phyloP scores from a whole-genome alignment of 345 rosid genomes.

The Pistacia integerrima region DNA sequence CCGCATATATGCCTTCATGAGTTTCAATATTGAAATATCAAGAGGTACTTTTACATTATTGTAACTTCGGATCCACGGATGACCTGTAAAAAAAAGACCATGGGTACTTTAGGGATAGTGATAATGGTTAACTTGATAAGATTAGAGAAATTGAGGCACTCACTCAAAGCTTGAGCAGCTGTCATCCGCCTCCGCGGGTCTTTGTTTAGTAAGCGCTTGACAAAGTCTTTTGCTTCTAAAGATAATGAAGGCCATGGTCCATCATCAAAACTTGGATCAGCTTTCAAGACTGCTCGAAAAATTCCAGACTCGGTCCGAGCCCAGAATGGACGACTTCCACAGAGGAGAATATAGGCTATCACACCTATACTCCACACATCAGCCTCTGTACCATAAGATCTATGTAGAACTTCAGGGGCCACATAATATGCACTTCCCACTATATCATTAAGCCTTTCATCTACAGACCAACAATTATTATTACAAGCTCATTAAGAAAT shows the following conservation, averaged over 20 bases:
- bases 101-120: slow-evolving; percentile 15
- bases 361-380: slow-evolving; percentile 99
- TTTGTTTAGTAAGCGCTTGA: slow-evolving; percentile 71
- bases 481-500: slow-evolving; percentile 2
- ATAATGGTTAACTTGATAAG: slow-evolving; percentile 12
- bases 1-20: slow-evolving; percentile 74
- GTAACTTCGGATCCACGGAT: slow-evolving; percentile 78
- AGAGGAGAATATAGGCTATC: slow-evolving; percentile 85
- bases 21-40: slow-evolving; percentile 73
- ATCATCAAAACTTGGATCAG: slow-evolving; percentile 86
- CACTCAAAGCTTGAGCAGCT: slow-evolving; percentile 92
- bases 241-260: slow-evolving; percentile 93
- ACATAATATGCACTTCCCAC: slow-evolving; percentile 98
- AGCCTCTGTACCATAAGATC: slow-evolving; percentile 91
- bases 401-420: slow-evolving; percentile 97
- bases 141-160: slow-evolving; percentile 37
- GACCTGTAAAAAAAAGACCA: slow-evolving; percentile 52
- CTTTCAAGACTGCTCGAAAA: slow-evolving; percentile 84
- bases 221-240: slow-evolving; percentile 86
- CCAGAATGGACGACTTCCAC: slow-evolving; percentile 99
- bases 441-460: slow-evolving; percentile 92
- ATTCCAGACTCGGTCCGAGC: slow-evolving; percentile 96
- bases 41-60: slow-evolving; percentile 61
- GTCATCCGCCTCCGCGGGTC: slow-evolving; percentile 92
- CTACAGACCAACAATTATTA: slow-evolving; percentile 43